A percentile compares a stretch with the other conserved stretches of the same genome.
Conservation (phyloP, 768 basidiomycete genomes). For the Kwoniella bestiolae region DNA sequence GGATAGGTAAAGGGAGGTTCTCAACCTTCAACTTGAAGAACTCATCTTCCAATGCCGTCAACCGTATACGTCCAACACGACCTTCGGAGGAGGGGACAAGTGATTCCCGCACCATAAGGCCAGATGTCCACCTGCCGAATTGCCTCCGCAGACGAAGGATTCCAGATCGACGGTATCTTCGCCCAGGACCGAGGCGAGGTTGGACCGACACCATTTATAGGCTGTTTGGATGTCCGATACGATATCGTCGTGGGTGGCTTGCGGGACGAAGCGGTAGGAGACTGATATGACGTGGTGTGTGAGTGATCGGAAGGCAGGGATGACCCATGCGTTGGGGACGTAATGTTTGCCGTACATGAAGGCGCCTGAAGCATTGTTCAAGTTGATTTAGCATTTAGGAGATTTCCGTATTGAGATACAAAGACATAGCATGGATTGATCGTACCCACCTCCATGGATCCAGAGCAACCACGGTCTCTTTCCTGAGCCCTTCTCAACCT, state of each 20-base stretch:
- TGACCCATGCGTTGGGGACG: slow-evolving; percentile 25
- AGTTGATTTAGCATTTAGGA: too few species aligned
- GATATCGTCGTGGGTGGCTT: slow-evolving; percentile 18
- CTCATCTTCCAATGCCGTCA: slow-evolving; percentile 11
- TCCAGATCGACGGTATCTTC: slow-evolving; percentile 15
- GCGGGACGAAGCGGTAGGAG: slow-evolving; percentile 23
- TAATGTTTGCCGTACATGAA: slow-evolving; percentile 19
- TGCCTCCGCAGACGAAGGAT: slow-evolving; percentile 14
- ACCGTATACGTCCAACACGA: slow-evolving; percentile 16
- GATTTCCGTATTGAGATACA: too few species aligned
- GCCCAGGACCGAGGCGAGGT: slow-evolving; percentile 11
- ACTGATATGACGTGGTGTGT: slow-evolving; percentile 26
- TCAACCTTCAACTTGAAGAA: background rate
- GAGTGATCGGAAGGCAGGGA: slow-evolving; percentile 17
- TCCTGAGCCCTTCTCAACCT: background rate
- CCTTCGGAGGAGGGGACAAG: slow-evolving; percentile 9
- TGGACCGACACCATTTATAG: slow-evolving; percentile 19
- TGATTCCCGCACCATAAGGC: slow-evolving; percentile 5
- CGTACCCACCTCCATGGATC: slow-evolving; percentile 29
- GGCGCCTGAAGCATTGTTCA: slow-evolving; percentile 9
- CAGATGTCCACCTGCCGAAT: slow-evolving; percentile 22
- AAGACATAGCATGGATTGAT: background rate
- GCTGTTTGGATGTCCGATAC: slow-evolving; percentile 19
- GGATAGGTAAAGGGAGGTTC: slow-evolving; percentile 1
- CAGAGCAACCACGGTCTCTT: slow-evolving; percentile 29